A percentile compares a stretch with the other conserved stretches of the same genome.
phyloP scores from a whole-genome alignment of 768 basidiomycete genomes.

The Strobilomyces dryophilus region DNA sequence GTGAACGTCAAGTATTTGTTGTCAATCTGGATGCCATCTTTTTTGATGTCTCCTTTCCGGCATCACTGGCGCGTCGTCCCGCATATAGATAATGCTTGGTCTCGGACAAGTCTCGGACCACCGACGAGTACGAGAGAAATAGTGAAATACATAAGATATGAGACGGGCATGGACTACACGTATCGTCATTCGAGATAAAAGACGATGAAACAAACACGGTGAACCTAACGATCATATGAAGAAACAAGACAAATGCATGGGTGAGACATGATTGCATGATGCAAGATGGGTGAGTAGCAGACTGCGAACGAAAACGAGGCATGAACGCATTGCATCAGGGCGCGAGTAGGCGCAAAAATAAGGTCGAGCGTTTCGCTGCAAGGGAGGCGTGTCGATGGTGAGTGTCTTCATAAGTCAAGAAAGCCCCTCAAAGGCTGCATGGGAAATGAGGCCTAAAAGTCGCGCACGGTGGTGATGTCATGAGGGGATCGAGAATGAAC shows the following conservation, averaged over 20 bases:
- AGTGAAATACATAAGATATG: not conserved
- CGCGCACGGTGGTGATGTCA: not conserved
- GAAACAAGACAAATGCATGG: not conserved
- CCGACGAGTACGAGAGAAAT: no score
- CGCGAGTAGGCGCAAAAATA: not conserved
- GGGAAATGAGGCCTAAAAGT: not conserved
- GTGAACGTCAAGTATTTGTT: conserved; percentile 20
- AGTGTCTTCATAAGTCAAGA: conserved; percentile 19
- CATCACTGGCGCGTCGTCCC: no score
- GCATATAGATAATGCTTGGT: no score
- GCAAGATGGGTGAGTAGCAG: not conserved
- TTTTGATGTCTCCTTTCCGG: not conserved
- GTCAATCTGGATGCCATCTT: conserved; percentile 15
- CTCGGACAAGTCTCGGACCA: no score
- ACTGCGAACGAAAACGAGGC: not conserved
- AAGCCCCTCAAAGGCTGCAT: conserved; percentile 3
- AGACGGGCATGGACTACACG: not conserved
- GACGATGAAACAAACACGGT: not conserved
- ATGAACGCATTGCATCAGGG: not conserved
- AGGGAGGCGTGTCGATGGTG: conserved; percentile 1
- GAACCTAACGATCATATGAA: not conserved
- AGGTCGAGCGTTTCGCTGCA: not conserved
- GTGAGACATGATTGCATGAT: conserved; percentile 1
- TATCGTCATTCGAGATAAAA: not conserved
- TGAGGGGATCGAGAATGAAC: not conserved